Evolutionary conservation across 2,329 filamentous ascomycete genomes (phyloP).

Genomic region (Chlorencoelia australis): DNA sequence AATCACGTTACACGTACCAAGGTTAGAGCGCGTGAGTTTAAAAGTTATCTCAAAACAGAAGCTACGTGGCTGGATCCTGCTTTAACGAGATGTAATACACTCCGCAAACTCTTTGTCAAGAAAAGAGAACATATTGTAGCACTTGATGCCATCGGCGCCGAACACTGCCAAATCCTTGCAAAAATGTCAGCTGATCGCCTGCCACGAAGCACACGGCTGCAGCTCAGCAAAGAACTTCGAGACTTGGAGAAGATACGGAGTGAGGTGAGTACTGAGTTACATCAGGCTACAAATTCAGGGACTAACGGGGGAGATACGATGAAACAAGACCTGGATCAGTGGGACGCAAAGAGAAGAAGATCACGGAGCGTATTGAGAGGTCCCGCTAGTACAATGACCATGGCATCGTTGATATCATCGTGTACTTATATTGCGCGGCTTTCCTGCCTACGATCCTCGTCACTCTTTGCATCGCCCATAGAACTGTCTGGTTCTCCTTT

Average conservation of each 20-base stretch:
- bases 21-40: too few relatives aligned
- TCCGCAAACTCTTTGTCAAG: conserved; percentile 4
- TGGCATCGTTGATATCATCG: neutral
- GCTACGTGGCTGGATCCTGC: conserved; percentile 1
- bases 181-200: conserved; percentile 8
- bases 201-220: conserved; percentile 7
- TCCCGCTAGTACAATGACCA: conserved; percentile 1
- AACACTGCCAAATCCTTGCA: conserved; percentile 5
- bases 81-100: conserved; percentile 4
- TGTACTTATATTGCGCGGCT: neutral
- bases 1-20: too few relatives aligned
- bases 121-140: conserved; percentile 1
- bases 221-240: conserved; percentile 8
- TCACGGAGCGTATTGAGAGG: conserved; percentile 10
- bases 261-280: conserved; percentile 7
- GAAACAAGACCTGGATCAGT: conserved; percentile 10
- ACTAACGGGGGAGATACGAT: conserved; percentile 5
- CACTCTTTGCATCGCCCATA: neutral
- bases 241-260: conserved; percentile 8
- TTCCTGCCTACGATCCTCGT: neutral
- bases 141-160: conserved; percentile 5
- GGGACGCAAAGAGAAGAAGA: conserved; percentile 7
- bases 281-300: conserved; percentile 5
- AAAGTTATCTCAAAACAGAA: too few relatives aligned
- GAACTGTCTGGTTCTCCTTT: neutral